Conservation (phyloP, 139 green algal species). For the Closterium sp. region DNA sequence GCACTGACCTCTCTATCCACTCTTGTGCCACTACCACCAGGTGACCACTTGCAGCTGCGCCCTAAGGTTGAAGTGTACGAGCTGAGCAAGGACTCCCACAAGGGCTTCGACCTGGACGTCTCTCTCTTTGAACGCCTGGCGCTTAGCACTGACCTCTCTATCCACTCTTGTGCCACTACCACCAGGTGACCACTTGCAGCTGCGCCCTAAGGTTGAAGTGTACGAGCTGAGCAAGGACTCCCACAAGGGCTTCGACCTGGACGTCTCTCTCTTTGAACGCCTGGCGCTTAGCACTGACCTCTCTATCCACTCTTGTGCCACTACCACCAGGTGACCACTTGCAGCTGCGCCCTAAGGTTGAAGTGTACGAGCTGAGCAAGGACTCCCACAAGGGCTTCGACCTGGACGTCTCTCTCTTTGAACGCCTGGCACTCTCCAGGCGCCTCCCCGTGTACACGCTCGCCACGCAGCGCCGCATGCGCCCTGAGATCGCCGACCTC, state of each 20-base stretch:
- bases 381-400: constrained; percentile 35
- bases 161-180: neutral
- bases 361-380: constrained; percentile 64
- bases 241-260: too few relatives aligned
- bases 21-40: neutral
- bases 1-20: neutral
- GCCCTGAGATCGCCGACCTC: constrained; percentile 56
- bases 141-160: neutral
- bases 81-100: constrained; percentile 58
- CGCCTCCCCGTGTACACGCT: constrained; percentile 48
- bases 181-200: constrained; percentile 67
- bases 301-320: too few relatives aligned
- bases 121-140: too few relatives aligned
- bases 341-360: constrained; percentile 77
- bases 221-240: constrained; percentile 62
- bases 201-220: constrained; percentile 72
- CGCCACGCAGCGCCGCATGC: constrained; percentile 75
- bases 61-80: constrained; percentile 66
- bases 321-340: constrained; percentile 58
- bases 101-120: too few relatives aligned
- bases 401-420: constrained; percentile 73
- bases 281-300: neutral
- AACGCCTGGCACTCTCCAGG: constrained; percentile 60
- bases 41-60: constrained; percentile 72
- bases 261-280: too few relatives aligned